Conservation (phyloP, 2,329 filamentous ascomycete genomes). For the Xylariaceae sp. region DNA sequence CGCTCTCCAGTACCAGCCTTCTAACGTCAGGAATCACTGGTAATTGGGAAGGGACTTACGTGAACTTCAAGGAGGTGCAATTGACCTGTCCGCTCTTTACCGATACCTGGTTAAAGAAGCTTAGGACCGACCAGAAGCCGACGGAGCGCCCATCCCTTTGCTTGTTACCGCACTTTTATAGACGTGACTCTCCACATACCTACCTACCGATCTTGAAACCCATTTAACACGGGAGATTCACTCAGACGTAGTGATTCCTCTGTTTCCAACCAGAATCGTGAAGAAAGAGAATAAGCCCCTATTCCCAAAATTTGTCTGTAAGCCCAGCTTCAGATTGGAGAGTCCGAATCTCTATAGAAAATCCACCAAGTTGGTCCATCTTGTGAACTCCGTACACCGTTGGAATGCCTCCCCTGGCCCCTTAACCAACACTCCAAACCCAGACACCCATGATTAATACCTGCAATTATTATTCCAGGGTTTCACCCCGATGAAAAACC, state of each 20-base stretch:
- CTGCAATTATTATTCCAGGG: slow-evolving; percentile 12
- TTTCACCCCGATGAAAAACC: slow-evolving; percentile 9
- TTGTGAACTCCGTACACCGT: slow-evolving; percentile 34
- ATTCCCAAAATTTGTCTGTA: slow-evolving; percentile 15
- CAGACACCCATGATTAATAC: slow-evolving; percentile 15
- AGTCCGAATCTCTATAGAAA: slow-evolving; percentile 23
- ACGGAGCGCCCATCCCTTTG: neutral
- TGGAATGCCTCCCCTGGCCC: slow-evolving; percentile 23
- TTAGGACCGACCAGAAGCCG: neutral
- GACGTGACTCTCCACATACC: slow-evolving; percentile 14
- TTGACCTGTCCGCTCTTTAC: neutral
- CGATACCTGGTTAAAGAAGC: neutral
- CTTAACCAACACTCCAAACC: neutral
- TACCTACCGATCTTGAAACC: slow-evolving; percentile 14
- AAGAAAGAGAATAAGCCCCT: slow-evolving; percentile 12
- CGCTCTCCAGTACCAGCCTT: neutral
- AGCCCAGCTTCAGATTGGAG: slow-evolving; percentile 11
- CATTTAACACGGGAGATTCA: slow-evolving; percentile 11
- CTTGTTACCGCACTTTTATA: neutral
- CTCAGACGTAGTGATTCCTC: slow-evolving; percentile 1
- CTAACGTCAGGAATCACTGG: neutral
- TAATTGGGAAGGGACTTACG: neutral
- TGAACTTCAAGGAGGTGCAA: neutral
- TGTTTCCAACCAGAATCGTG: neutral
- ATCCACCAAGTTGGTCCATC: slow-evolving; percentile 24